Base-by-base conservation (phyloP, 352 stramenopile genomes). In the Chrysophaeum taylorii region DNA sequence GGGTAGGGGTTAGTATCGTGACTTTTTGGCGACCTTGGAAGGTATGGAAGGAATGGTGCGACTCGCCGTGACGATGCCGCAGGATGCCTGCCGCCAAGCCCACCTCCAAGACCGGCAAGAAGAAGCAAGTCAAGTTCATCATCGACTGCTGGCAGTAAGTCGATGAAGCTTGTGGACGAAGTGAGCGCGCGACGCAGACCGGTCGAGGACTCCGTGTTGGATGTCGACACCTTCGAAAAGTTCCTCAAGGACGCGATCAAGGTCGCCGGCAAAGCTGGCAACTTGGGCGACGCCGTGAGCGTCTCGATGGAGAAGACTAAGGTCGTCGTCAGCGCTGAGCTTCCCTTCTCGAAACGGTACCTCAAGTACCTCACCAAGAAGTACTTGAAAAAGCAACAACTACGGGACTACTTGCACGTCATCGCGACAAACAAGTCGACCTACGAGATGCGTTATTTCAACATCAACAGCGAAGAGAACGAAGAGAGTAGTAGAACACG, bases 311-410 rank as follows among this genome's bases (percentile, higher is more conserved):
- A 98, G 74, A 94, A 96, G 82, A 97, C 89, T 45, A 95, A 96
- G 76, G 93, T 89, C 33, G 72, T 88, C 67, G 75, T 73, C 48
- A 77, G 79, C 12, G 86, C 91, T 9, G 83, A 96, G 37, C 83
- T 95, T 27, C 87, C 89, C 38, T 97, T 99, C 82, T 97, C 92
- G 64, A 99, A 99, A 89, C 90, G 96, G 76, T 90, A 93, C 77
- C 76, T 95, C 18, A 99, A 99, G 87, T 99, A 99, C 85, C 80
- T 99, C 31, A 97, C 94, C 71, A 99, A 99, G 92, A 97, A 98
- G 87, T 99, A 99, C 91, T 85, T 99, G 76, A 99, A 99, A 90
- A 99, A 99, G 89, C 94, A 99, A 81, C 92, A 98, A 82, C 84
- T 99, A 68, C 92, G 94, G 79, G 95, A 99, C 89, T 99, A 98